A percentile compares a stretch with the other conserved stretches of the same genome.
These are phyloP conservation scores for Vachellia pachyceras DNA, from an alignment of 306 rosid species.

Conservation along the genomic window DNA sequence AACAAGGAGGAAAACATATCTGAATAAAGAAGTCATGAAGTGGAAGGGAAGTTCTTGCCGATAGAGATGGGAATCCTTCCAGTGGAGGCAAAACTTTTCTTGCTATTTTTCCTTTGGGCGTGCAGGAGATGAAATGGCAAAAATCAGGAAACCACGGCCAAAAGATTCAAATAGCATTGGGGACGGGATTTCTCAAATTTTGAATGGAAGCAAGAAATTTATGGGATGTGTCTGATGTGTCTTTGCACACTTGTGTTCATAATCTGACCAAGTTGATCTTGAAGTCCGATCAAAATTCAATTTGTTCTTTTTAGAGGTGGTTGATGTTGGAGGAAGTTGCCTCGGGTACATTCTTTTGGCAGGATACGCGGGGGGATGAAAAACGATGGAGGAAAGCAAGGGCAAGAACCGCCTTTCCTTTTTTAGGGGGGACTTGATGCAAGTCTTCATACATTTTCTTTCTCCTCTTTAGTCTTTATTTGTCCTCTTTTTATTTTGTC, in stretches of 20 bases:
- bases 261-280: constrained; percentile 66
- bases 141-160: constrained; percentile 22
- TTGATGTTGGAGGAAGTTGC: constrained; percentile 31
- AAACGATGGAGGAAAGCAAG: constrained; percentile 41
- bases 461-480: constrained; percentile 21
- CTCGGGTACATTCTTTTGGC: constrained; percentile 7
- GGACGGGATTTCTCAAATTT: constrained; percentile 50
- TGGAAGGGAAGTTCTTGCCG: constrained; percentile 44
- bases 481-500: constrained; percentile 14
- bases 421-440: constrained; percentile 50
- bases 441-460: constrained; percentile 33
- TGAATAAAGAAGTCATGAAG: neutral
- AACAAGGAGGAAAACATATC: neutral
- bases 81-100: neutral
- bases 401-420: constrained; percentile 52
- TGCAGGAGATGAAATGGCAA: constrained; percentile 35
- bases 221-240: constrained; percentile 46
- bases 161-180: neutral
- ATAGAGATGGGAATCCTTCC: constrained; percentile 47
- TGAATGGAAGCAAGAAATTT: constrained; percentile 46
- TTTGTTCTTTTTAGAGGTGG: constrained; percentile 62
- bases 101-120: constrained; percentile 27
- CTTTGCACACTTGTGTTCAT: constrained; percentile 62
- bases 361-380: constrained; percentile 2
- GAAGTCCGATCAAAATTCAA: constrained; percentile 56